These are phyloP conservation scores for Huntiella decipiens DNA, from an alignment of 2,329 filamentous ascomycete genomes.

Conservation along the genomic window DNA sequence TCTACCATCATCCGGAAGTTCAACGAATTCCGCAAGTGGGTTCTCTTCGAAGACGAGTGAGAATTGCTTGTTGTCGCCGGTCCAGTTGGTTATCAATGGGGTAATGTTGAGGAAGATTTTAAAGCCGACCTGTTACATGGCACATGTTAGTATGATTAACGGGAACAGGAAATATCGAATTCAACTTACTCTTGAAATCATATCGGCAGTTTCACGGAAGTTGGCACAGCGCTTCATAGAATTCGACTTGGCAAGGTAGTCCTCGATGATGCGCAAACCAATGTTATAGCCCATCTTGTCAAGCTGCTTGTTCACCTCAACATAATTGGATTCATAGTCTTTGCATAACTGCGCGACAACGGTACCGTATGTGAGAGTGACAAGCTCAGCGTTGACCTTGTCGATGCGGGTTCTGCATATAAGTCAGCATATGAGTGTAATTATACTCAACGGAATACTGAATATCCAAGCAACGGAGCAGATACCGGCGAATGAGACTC, in stretches of 20 bases:
- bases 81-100: conserved; percentile 87
- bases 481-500: conserved; percentile 24
- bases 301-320: conserved; percentile 90
- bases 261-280: conserved; percentile 83
- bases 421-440: conserved; percentile 1
- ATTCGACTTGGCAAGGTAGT: conserved; percentile 91
- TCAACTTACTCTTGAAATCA: conserved; percentile 66
- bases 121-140: conserved; percentile 58
- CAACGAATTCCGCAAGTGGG: conserved; percentile 89
- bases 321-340: conserved; percentile 86
- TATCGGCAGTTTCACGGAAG: conserved; percentile 90
- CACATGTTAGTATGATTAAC: not conserved
- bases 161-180: not conserved
- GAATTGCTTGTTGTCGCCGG: conserved; percentile 88
- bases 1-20: conserved; percentile 84
- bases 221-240: conserved; percentile 75
- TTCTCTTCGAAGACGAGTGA: conserved; percentile 95
- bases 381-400: conserved; percentile 94
- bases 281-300: conserved; percentile 99
- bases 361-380: conserved; percentile 92
- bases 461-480: too few relatives aligned
- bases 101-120: conserved; percentile 98
- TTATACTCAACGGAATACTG: not conserved
- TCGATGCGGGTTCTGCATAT: conserved; percentile 65
- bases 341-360: conserved; percentile 93